phyloP scores from a whole-genome alignment of 2,329 filamentous ascomycete genomes.

The Cryphonectria nitschkei region DNA sequence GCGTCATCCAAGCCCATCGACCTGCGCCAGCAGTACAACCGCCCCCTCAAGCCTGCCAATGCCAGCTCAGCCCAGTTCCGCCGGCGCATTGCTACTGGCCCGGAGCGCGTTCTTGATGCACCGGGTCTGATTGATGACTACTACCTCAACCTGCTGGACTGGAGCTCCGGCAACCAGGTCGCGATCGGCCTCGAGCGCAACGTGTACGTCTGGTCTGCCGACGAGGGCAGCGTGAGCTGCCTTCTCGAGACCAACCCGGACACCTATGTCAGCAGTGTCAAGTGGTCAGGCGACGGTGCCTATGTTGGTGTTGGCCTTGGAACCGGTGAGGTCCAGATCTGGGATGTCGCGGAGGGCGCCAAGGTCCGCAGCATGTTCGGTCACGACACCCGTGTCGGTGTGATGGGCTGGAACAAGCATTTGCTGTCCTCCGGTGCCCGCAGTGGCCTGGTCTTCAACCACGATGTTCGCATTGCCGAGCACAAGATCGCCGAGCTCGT shows the following conservation, averaged over 20 bases:
- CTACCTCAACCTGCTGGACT: conserved; percentile 98
- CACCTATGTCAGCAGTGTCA: conserved; percentile 96
- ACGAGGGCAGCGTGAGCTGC: conserved; percentile 85
- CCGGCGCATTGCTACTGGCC: conserved; percentile 89
- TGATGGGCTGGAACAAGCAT: conserved; percentile 99
- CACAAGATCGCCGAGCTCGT: conserved; percentile 98
- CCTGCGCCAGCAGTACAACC: conserved; percentile 96
- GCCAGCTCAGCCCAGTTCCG: conserved; percentile 82
- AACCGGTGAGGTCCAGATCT: conserved; percentile 97
- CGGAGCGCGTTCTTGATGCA: conserved; percentile 94
- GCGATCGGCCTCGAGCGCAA: conserved; percentile 96
- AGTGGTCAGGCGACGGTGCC: conserved; percentile 96
- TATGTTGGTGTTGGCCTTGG: conserved; percentile 96
- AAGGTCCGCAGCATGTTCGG: conserved; percentile 99
- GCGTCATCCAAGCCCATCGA: conserved; percentile 99
- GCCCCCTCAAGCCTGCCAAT: conserved; percentile 80
- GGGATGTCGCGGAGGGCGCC: conserved; percentile 92
- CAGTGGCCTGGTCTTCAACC: conserved; percentile 95
- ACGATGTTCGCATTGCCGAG: conserved; percentile 95
- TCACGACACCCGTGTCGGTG: conserved; percentile 93
- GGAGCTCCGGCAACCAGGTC: conserved; percentile 97
- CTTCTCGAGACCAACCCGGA: conserved; percentile 86
- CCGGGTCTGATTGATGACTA: conserved; percentile 97
- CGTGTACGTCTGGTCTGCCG: conserved; percentile 98
- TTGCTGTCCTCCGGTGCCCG: conserved; percentile 92